phyloP scores from a whole-genome alignment of 1,284 basidiomycete species.

The Vanrija humicola region DNA sequence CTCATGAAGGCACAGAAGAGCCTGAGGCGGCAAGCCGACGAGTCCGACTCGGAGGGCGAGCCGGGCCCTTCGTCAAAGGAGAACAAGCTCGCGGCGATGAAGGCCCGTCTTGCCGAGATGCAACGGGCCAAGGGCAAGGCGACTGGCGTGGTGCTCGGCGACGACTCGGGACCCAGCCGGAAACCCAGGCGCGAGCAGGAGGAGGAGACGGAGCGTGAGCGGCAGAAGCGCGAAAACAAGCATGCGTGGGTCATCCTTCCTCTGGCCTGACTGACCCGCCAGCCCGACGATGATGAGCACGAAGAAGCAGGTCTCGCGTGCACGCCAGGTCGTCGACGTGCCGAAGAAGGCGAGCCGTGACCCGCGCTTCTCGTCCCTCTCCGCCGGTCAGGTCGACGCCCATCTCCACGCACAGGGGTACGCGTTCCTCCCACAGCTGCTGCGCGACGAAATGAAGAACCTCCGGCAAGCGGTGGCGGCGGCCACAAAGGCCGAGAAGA shows the following conservation, averaged over 20 bases:
- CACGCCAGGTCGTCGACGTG: constrained; percentile 69
- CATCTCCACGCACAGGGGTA: constrained; percentile 72
- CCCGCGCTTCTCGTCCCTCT: constrained; percentile 77
- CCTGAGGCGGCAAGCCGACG: constrained; percentile 6
- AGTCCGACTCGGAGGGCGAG: constrained; percentile 8
- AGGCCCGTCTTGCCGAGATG: constrained; percentile 37
- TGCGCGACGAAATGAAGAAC: constrained; percentile 62
- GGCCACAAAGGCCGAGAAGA: constrained; percentile 63
- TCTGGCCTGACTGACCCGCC: constrained; percentile 3
- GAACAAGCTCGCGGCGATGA: constrained; percentile 28
- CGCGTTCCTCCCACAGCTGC: constrained; percentile 68
- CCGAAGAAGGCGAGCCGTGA: constrained; percentile 70
- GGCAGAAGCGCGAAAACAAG: constrained; percentile 69
- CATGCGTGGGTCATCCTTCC: constrained; percentile 91
- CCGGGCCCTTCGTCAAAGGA: constrained; percentile 5
- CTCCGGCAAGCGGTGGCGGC: constrained; percentile 65
- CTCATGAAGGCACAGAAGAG: constrained; percentile 41
- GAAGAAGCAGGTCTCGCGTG: constrained; percentile 78
- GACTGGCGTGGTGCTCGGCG: constrained; percentile 4
- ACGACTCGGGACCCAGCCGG: constrained; percentile 20
- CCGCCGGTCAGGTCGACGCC: constrained; percentile 64
- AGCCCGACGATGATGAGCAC: constrained; percentile 82
- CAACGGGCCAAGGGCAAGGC: constrained; percentile 42
- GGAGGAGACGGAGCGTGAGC: constrained; percentile 46
- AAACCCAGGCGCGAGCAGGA: constrained; percentile 13